Percentiles rank a stretch among this genome's conserved stretches.
Conservation (phyloP, 768 basidiomycete genomes). For the Panellus pusillus region DNA sequence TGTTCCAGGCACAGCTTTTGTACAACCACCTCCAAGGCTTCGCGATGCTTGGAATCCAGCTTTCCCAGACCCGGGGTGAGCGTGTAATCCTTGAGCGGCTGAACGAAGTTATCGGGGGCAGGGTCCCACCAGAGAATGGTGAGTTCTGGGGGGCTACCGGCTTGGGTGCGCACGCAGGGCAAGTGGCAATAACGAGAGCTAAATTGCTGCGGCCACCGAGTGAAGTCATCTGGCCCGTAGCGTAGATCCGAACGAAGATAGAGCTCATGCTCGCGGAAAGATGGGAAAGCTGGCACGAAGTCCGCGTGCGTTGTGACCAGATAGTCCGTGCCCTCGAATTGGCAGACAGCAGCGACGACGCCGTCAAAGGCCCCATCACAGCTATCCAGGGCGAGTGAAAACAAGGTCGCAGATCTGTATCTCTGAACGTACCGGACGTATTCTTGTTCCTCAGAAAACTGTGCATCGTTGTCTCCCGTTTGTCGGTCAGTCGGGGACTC, state of each 20-base stretch:
- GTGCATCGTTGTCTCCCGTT: no score
- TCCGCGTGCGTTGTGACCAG: neutral
- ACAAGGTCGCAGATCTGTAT: no score
- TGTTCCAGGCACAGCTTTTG: no score
- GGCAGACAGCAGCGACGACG: neutral
- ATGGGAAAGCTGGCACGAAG: neutral
- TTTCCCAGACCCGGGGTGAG: neutral
- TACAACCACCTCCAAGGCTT: no score
- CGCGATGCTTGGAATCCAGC: neutral
- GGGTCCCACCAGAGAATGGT: constrained; percentile 4
- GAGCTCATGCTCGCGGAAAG: neutral
- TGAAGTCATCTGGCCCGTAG: constrained; percentile 1
- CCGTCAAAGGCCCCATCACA: neutral
- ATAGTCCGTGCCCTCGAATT: neutral
- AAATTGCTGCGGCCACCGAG: constrained; percentile 4
- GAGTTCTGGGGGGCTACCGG: neutral
- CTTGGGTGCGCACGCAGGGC: neutral
- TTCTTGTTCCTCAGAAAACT: no score
- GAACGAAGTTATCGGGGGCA: neutral
- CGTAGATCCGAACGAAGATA: neutral
- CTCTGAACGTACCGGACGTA: no score
- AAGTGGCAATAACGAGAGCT: neutral
- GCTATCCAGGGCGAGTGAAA: no score
- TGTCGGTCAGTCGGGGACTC: no score
- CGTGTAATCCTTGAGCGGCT: neutral